Base-by-base conservation (phyloP, 768 basidiomycete species). In the Lepiota brunneoincarnata region DNA sequence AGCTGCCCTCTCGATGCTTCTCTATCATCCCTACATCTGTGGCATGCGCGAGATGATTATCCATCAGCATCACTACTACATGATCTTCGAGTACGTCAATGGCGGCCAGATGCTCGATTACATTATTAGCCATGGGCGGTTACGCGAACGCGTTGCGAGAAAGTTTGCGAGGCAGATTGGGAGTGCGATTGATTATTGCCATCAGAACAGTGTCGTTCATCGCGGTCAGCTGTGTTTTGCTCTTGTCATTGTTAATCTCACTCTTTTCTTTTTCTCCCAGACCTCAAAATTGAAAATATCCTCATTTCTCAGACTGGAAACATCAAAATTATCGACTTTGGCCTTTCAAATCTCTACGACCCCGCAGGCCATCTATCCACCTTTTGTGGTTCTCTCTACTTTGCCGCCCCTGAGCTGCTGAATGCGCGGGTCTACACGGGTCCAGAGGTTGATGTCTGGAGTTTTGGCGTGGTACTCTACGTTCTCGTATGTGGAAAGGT, bases 21-120 rank as follows among this genome's bases (percentile, higher is more conserved):
- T 99, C 26, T 93, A 98, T 65, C 97, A 99, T 66, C 97, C 97
- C 2, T 98, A 98, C 70, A 92, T 99, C 67, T 98, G 96, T 68
- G 97, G 97, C 53, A 99, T 98, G 96, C 89, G 93, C 61, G 93
- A 96, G 75, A 94, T 99, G 89, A 93, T 98, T 67, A 77, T 94
- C 21, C 96, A 98, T 73, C 91, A 92, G 57, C 88, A 99, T 64
- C 95, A 99, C 72, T 98, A 98, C 74, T 99, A 98, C 77, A 98
- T 99, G 93, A 92, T 98, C 9, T 93, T 91, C 68, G 97, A 99
- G 70, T 98, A 97, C 69, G 92, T 98, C 71, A 96, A 94, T 62
- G 97, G 97, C 28, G 97, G 97, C 0, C 97, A 99, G 78, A 94
- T 99, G 93, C 84, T 99, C 60, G 97, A 99, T 80, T 99, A 96